Percentiles rank a stretch among this genome's conserved stretches.
phyloP scores from a whole-genome alignment of 2,329 filamentous ascomycete genomes.

The Cytospora piceicola region DNA sequence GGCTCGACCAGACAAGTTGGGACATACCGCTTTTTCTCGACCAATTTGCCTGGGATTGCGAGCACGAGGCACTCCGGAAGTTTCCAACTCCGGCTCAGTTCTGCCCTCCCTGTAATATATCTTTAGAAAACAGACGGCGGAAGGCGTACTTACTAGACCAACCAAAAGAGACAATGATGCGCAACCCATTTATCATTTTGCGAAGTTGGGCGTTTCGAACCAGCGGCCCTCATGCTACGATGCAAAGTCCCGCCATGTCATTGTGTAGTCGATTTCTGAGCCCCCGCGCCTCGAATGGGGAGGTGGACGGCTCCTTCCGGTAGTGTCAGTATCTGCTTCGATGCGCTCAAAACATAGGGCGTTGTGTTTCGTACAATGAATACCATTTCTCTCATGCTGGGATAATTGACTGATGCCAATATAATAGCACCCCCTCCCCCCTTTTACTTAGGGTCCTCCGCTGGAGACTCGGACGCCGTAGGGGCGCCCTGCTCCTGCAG shows the following conservation, averaged over 20 bases:
- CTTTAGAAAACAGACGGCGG: neutral
- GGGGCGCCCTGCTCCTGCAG: slow-evolving; percentile 55
- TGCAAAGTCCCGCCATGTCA: neutral
- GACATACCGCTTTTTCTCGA: too few species aligned
- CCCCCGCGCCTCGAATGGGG: neutral
- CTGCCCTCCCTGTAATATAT: neutral
- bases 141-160: neutral
- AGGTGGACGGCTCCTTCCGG: neutral
- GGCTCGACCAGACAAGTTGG: too few species aligned
- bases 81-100: too few species aligned
- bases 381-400: neutral
- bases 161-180: neutral
- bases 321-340: neutral
- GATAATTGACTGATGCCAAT: neutral
- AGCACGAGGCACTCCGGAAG: too few species aligned
- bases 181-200: neutral
- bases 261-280: neutral
- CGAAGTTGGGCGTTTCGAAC: neutral
- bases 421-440: too few species aligned
- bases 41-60: too few species aligned
- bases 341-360: neutral
- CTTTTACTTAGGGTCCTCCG: slow-evolving; percentile 30
- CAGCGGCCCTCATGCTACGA: neutral
- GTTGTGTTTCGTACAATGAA: slow-evolving; percentile 3
- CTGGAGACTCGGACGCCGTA: slow-evolving; percentile 29